Conservation (phyloP, 2,329 filamentous ascomycete genomes). For the Fusarium bactridioides region DNA sequence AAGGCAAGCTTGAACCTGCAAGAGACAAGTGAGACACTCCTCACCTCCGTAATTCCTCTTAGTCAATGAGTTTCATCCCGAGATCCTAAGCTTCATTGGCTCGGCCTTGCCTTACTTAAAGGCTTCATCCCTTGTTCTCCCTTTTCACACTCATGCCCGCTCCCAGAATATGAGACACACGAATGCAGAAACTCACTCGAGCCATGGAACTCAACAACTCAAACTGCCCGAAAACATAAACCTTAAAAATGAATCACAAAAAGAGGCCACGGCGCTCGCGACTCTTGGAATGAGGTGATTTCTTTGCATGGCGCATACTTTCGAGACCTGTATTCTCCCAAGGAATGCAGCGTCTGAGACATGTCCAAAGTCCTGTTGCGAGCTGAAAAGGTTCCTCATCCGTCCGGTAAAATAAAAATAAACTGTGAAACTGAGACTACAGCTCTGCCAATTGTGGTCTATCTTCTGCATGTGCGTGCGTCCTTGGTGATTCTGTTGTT, state of each 20-base stretch:
- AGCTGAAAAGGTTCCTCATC: background rate
- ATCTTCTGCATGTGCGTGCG: background rate
- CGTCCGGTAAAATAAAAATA: background rate
- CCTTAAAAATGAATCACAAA: background rate
- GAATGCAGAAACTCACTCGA: background rate
- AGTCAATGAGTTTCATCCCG: background rate
- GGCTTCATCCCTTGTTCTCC: background rate
- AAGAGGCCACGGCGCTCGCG: background rate
- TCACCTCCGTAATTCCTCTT: background rate
- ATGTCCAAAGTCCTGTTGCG: background rate
- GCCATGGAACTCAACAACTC: background rate
- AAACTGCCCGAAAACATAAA: conserved; percentile 10
- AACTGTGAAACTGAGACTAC: background rate
- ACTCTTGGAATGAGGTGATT: conserved; percentile 11
- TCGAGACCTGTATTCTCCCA: conserved; percentile 17
- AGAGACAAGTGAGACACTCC: conserved; percentile 7
- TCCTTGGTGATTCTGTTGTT: background rate
- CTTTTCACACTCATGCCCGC: background rate
- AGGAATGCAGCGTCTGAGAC: conserved; percentile 29
- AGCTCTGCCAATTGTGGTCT: background rate
- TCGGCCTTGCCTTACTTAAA: background rate
- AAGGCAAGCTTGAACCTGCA: background rate
- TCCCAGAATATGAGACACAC: background rate
- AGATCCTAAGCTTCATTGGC: background rate
- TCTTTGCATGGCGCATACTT: background rate